Evolutionary conservation across 371 early-diverging fungal species (phyloP), one percentile per base, ranked within the genome.

Genomic region (Zychaea mexicana): DNA sequence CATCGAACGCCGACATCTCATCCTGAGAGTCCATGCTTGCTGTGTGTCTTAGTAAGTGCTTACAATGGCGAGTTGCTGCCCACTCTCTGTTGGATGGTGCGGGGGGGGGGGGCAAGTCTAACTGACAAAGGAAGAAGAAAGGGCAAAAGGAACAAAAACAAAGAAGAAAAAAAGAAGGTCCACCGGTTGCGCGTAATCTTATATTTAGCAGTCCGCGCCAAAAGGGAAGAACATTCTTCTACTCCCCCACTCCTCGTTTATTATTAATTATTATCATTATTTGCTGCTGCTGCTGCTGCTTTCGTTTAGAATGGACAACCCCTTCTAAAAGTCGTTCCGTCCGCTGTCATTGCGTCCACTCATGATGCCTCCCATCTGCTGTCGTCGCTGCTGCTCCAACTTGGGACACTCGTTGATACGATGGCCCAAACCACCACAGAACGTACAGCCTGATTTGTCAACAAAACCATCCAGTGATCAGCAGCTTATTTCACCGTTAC

Each of bases 351-450:
- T 60, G 46, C 72, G 58, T 19, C 70, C 64, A 7, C 77, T 68
- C 74, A 77, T 80, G 62, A 79, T 83, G 8, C 76, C 68, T 19
- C 78, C 83, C 73, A 84, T 83, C 69, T 87, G 86, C 27, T 82
- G 82, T 36, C 81, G 78, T 59, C 87, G 76, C 62, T 92, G 88
- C 32, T 85, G 84, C 19, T 91, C 93, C 56, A 94, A 70, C 69
- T 94, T 94, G 13, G 94, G 94, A 78, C 98, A 97, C 59, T 94
- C 90, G 22, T 91, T 82, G 58, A 96, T 93, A 68, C 96, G 87
- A 79, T 97, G 98, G 39, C 98, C 98, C 32, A 97, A 77, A 59
- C 98, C 98, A 75, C 97, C 96, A 81, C 98, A 97, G 79, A 89
- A 95, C 0, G 92, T 87, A 74, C 98, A 97, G 36, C 96, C 97